Base-by-base conservation (phyloP, 345 rosid genomes). In the Linum usitatissimum region DNA sequence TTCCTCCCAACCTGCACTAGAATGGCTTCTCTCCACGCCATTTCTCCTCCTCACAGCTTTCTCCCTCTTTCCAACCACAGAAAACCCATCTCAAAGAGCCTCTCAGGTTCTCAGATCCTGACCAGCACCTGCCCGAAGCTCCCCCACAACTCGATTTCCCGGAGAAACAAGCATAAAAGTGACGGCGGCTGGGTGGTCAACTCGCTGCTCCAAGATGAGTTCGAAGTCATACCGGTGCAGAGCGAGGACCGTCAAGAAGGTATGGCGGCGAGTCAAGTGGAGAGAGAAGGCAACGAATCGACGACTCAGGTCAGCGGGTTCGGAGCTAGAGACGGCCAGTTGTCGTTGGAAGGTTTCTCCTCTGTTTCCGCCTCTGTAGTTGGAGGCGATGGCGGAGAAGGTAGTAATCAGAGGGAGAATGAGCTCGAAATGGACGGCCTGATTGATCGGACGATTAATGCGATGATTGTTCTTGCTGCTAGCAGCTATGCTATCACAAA, bases 401-500 rank as follows among this genome's bases (percentile, higher is more conserved):
- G 28, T 23, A 23, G 59, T 12, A 21, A 19, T 55, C 15, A 28
- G 8, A 68, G 59, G 53, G 76, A 67, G 66, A 73, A 30, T 12
- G 85, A 70, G 36, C 53, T 55, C 69, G 85, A 75, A 15, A 75
- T 68, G 68, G 83, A 78, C 73, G 86, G 64, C 80, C 63, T 80
- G 61, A 66, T 84, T 3, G 91, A 87, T 81, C 74, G 94, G 75
- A 76, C 65, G 55, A 80, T 90, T 15, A 93, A 90, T 68, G 99
- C 91, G 18, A 69, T 78, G 55, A 78, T 93, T 53, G 99, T 84
- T 73, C 70, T 93, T 59, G 90, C 86, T 65, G 90, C 90, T 55
- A 90, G 97, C 75, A 70, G 86, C 78, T 90, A 57, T 69, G 97
- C 90, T 66, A 69, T 90, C 30, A 78, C 94, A 73, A 93, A 83